Evolutionary conservation across 805 yeast species (phyloP).

Genomic region (Teunomyces cretensis): DNA sequence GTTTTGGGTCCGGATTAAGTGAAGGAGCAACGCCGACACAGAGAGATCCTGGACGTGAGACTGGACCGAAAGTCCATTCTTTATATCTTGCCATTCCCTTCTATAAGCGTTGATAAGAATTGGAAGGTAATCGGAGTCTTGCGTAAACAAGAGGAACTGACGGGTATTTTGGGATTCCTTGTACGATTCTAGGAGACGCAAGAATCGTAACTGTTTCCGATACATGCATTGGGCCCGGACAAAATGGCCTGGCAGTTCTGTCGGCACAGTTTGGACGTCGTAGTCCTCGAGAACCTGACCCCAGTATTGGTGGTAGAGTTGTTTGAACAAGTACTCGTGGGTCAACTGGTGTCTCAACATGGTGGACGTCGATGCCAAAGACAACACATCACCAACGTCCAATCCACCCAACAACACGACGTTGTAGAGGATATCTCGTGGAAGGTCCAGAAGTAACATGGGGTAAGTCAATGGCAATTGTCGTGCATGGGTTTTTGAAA

Average conservation of each 20-base stretch:
- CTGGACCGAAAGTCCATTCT: not conserved
- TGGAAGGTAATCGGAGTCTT: not conserved
- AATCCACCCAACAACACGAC: slow-evolving; percentile 16
- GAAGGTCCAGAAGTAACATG: slow-evolving; percentile 2
- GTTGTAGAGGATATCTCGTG: slow-evolving; percentile 7
- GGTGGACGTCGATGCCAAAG: not conserved
- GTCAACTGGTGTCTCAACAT: not conserved
- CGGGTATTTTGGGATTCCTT: not conserved
- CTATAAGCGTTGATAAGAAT: not conserved
- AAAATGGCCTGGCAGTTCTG: not conserved
- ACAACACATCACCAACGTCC: slow-evolving; percentile 8
- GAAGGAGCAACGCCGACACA: not conserved
- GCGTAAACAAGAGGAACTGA: not conserved
- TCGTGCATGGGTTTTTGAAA: not conserved
- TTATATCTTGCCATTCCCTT: not conserved
- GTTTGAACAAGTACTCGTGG: slow-evolving; percentile 7
- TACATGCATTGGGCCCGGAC: not conserved
- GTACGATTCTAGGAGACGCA: not conserved
- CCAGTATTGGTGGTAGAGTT: slow-evolving; percentile 6
- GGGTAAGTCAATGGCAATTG: not conserved
- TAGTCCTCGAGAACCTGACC: slow-evolving; percentile 6
- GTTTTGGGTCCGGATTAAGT: slow-evolving; percentile 1
- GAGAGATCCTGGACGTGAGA: not conserved
- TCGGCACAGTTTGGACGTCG: not conserved
- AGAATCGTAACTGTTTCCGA: not conserved